phyloP scores from a whole-genome alignment of 306 rosid genomes.

The Oemleria cerasiformis region DNA sequence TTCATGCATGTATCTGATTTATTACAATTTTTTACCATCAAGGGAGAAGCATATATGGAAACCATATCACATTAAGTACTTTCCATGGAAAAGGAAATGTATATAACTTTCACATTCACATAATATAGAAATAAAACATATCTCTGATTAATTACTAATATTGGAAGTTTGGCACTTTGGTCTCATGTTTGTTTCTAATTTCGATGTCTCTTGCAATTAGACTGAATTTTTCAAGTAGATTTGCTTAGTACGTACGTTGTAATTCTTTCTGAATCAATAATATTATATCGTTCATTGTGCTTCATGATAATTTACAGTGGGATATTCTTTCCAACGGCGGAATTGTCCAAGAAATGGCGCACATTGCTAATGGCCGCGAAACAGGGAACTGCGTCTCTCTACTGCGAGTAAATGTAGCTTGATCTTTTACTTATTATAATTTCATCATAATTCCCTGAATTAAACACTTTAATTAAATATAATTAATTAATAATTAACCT shows the following conservation, averaged over 20 bases:
- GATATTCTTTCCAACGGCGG: conserved; percentile 96
- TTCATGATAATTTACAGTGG: conserved; percentile 60
- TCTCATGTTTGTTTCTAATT: too few species aligned
- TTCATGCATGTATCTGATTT: neutral
- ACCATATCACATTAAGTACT: neutral
- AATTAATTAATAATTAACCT: neutral
- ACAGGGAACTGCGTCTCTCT: conserved; percentile 89
- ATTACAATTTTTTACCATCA: neutral
- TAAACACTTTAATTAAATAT: neutral
- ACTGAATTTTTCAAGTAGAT: too few species aligned
- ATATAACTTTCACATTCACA: neutral
- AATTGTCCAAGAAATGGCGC: conserved; percentile 95
- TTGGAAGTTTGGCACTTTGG: too few species aligned
- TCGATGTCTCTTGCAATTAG: too few species aligned
- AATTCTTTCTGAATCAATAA: too few species aligned
- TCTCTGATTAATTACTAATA: too few species aligned
- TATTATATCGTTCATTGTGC: too few species aligned
- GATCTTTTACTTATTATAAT: neutral
- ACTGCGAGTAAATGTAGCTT: conserved; percentile 75
- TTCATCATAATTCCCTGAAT: neutral
- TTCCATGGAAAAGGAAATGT: neutral
- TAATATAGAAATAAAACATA: neutral
- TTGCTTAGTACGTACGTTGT: too few species aligned
- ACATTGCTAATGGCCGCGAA: conserved; percentile 86
- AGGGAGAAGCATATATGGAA: neutral